Conservation (phyloP, 2,329 filamentous ascomycete species). For the Ceratocystis ficicola region DNA sequence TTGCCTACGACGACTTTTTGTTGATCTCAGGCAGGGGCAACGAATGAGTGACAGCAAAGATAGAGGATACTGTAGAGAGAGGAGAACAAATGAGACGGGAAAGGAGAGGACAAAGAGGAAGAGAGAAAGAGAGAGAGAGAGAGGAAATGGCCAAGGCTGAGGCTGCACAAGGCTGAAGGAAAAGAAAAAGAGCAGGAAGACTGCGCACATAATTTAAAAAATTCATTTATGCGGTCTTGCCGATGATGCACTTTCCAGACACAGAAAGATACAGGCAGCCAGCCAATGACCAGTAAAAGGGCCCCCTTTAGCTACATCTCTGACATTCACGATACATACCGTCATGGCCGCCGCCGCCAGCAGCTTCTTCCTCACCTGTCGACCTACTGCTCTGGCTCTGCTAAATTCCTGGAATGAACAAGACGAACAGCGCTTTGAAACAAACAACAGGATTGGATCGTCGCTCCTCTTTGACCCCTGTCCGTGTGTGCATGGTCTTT, state of each 20-base stretch:
- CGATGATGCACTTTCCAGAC: constrained; percentile 10
- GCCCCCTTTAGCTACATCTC: background rate
- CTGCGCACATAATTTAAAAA: too few species aligned
- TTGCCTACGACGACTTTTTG: background rate
- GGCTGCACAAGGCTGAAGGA: too few species aligned
- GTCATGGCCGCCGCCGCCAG: too few species aligned
- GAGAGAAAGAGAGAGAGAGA: background rate
- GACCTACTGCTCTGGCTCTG: too few species aligned
- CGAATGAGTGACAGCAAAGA: background rate
- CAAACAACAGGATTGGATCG: background rate
- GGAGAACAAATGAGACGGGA: background rate
- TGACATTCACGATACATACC: background rate
- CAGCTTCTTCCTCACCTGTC: too few species aligned
- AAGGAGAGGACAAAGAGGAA: background rate
- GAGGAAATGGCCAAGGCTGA: background rate
- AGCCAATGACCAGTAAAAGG: background rate
- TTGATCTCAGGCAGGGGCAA: background rate
- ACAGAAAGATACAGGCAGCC: background rate
- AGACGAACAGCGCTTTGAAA: background rate
- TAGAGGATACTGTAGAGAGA: background rate
- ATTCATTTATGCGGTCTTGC: constrained; percentile 2
- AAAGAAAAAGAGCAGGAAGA: too few species aligned
- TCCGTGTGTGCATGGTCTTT: background rate
- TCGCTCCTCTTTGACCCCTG: background rate
- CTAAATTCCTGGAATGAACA: too few species aligned